Base-by-base conservation (phyloP, 495 filamentous ascomycete genomes). In the Hypoxylon crocopeplum region DNA sequence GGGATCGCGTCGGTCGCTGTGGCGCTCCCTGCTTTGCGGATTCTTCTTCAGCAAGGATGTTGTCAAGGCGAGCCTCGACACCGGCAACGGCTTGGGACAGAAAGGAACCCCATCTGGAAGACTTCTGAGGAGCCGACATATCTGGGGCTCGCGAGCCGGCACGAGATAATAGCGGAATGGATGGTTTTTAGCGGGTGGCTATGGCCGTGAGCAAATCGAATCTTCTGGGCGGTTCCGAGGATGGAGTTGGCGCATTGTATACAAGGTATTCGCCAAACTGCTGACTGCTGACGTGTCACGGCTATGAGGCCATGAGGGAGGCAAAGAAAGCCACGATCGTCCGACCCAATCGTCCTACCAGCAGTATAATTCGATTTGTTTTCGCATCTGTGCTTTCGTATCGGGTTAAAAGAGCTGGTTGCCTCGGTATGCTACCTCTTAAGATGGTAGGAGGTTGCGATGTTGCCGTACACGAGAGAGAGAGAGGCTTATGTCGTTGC, bases 1-100 rank as follows among this genome's bases (percentile, higher is more conserved):
- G 52, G 15, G 59, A 44, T 48, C 52, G 56, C 3, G 56, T 33
- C 13, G 57, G 48, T 17, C 45, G 53, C 64, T 72, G 44, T 49
- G 21, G 11, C 61, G 68, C 64, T 66, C 54, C 55, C 67, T 68
- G 64, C 44, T 52, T 70, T 24, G 53, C 52, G 44, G 65, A 44
- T 7, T 77, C 82, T 13, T 89, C 85, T 33, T 96, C 93, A 53
- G 92, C 86, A 54, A 99, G 80, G 48, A 99, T 97, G 40, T 83
- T 90, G 71, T 99, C 94, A 33, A 99, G 79, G 40, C 90, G 85
- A 53, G 93, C 95, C 75, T 99, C 94, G 39, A 99, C 88, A 32
- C 92, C 91, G 21, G 92, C 92, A 45, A 97, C 91, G 47, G 93
- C 93, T 70, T 96, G 91, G 56, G 90, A 88, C 40, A 99, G 79